Evolutionary conservation across 1,284 basidiomycete species (phyloP).

Genomic region (Cutaneotrichosporon dermatis): DNA sequence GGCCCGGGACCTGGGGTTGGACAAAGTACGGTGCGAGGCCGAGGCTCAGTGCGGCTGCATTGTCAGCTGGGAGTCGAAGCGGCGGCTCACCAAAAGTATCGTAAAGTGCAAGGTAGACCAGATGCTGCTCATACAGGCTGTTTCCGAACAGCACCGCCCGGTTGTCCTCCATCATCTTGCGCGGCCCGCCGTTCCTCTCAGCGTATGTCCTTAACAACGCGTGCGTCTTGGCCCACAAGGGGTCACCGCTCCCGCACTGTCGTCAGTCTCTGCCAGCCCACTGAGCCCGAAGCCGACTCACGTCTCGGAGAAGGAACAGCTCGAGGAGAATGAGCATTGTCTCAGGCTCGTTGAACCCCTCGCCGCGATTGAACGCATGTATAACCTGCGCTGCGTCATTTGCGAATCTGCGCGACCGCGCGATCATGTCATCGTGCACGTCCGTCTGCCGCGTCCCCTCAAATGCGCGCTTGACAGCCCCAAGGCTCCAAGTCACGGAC

Average conservation of each 20-base stretch:
- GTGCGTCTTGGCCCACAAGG: slow-evolving; percentile 13
- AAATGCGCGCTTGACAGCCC: slow-evolving; percentile 13
- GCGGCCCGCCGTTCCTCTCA: slow-evolving; percentile 8
- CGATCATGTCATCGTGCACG: slow-evolving; percentile 9
- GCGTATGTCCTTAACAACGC: slow-evolving; percentile 4
- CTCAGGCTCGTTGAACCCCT: slow-evolving; percentile 9
- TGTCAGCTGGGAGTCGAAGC: neutral
- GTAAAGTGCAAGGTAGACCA: slow-evolving; percentile 14
- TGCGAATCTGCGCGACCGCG: slow-evolving; percentile 1
- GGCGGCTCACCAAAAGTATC: slow-evolving; percentile 11
- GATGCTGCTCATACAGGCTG: slow-evolving; percentile 14
- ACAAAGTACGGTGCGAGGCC: slow-evolving; percentile 10
- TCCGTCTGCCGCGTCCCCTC: neutral
- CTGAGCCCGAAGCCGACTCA: neutral
- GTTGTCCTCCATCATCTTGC: slow-evolving; percentile 8
- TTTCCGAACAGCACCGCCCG: neutral
- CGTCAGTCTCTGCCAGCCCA: neutral
- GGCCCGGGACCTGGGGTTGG: neutral
- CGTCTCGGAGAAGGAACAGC: slow-evolving; percentile 16
- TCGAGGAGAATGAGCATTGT: slow-evolving; percentile 12
- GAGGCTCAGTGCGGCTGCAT: slow-evolving; percentile 4
- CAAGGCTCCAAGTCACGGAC: slow-evolving; percentile 7
- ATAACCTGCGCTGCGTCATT: slow-evolving; percentile 9
- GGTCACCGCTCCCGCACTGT: slow-evolving; percentile 13
- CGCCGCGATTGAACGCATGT: slow-evolving; percentile 1